Evolutionary conservation across 495 filamentous ascomycete genomes (phyloP).

Genomic region (Podospora fimiseda): DNA sequence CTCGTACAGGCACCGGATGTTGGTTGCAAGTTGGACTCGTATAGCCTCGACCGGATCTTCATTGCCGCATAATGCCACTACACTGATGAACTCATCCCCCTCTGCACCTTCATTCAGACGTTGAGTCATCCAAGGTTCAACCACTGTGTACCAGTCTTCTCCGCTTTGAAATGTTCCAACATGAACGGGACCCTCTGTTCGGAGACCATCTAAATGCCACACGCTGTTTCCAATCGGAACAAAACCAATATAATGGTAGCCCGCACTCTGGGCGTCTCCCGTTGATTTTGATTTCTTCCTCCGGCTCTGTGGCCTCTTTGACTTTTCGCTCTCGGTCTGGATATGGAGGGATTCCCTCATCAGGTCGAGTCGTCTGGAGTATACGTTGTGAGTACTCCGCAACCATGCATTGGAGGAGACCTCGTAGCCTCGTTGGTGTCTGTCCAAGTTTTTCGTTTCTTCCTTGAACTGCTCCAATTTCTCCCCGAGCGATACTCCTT

Average conservation of each 20-base stretch:
- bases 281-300: neutral
- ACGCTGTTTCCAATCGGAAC: constrained; percentile 67
- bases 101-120: constrained; percentile 37
- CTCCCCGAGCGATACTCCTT: constrained; percentile 53
- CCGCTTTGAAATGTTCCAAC: constrained; percentile 48
- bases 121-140: constrained; percentile 31
- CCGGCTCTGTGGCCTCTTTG: constrained; percentile 25
- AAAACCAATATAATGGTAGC: constrained; percentile 87
- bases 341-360: constrained; percentile 68
- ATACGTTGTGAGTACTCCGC: constrained; percentile 78
- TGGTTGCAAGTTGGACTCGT: constrained; percentile 27
- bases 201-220: constrained; percentile 92
- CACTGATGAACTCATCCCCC: constrained; percentile 35
- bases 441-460: constrained; percentile 58
- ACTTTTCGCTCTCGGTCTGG: constrained; percentile 42
- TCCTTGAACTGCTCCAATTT: constrained; percentile 64
- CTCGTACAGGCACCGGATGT: constrained; percentile 23
- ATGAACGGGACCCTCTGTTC: constrained; percentile 60
- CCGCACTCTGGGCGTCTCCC: constrained; percentile 35
- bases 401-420: constrained; percentile 72
- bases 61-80: constrained; percentile 42
- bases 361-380: constrained; percentile 70
- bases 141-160: constrained; percentile 36
- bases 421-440: constrained; percentile 66
- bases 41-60: constrained; percentile 19